Base-by-base conservation (phyloP, 768 basidiomycete species). In the Sporobolomyces phaffii region DNA sequence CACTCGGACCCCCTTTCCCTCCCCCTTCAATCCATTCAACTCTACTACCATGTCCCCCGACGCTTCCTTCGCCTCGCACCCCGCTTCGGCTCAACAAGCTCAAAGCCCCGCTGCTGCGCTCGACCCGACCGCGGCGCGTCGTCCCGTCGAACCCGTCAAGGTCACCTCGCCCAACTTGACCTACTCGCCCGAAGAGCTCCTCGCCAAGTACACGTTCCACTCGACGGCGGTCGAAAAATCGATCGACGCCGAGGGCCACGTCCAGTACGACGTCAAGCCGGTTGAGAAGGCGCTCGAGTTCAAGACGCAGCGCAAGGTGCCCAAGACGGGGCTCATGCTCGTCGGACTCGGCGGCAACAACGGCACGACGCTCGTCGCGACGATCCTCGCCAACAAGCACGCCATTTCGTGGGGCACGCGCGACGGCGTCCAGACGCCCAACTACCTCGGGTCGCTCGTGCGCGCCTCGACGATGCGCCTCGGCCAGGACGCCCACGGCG, bases 321-420 rank as follows among this genome's bases (percentile, higher is more conserved):
- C 86, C 73, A 92, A 87, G 82, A 94, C 91, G 76, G 96, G 94
- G 61, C 83, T 99, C 70, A 88, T 99, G 89, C 88, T 99, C 84
- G 87, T 98, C 73, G 96, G 96, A 65, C 80, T 92, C 64, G 94
- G 94, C 64, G 94, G 96, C 58, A 99, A 99, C 84, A 99, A 99
- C 76, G 96, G 94, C 57, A 84, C 88, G 52, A 98, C 94, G 31
- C 83, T 98, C 52, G 87, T 86, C 70, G 93, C 96, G 17, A 96
- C 93, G 68, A 86, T 97, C 77, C 84, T 96, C 73, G 96, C 96
- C 74, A 98, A 98, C 83, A 86, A 86, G 73, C 88, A 98, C 82
- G 86, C 89, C 78, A 91, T 98, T 78, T 80, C 83, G 65, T 99
- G 94, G 96, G 84, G 85, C 80, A 98, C 92, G 79, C 97, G 96